Evolutionary conservation across 2,329 filamentous ascomycete species (phyloP).

Genomic region (Hymenoscyphus albidus): DNA sequence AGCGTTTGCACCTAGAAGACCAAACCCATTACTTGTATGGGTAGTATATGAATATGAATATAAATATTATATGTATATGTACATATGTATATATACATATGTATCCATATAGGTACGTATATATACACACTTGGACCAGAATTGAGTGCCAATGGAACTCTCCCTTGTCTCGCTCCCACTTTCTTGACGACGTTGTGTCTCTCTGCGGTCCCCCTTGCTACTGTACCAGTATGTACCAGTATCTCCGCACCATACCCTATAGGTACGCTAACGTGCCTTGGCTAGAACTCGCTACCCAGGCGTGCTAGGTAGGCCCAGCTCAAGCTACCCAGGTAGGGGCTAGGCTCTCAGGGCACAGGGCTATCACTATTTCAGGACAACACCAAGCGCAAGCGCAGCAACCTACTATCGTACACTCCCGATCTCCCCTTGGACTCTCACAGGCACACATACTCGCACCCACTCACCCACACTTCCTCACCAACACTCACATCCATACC

Average conservation of each 20-base stretch:
- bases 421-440: no score
- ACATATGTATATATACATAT: no score
- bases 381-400: background rate
- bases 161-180: background rate
- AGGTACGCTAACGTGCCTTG: background rate
- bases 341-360: no score
- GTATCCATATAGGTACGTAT: no score
- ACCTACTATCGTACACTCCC: no score
- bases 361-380: background rate
- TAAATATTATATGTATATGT: no score
- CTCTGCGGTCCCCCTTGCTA: no score
- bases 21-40: no score
- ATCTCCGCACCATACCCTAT: background rate
- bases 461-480: background rate
- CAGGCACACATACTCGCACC: no score
- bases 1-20: background rate
- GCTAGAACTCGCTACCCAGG: background rate
- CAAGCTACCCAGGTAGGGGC: background rate
- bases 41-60: no score
- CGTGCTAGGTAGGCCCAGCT: background rate
- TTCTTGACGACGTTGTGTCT: background rate
- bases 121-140: background rate
- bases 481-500: background rate
- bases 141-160: background rate
- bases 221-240: background rate